phyloP scores from a whole-genome alignment of 208 protist genomes.

The Vickermania spadyakhi region DNA sequence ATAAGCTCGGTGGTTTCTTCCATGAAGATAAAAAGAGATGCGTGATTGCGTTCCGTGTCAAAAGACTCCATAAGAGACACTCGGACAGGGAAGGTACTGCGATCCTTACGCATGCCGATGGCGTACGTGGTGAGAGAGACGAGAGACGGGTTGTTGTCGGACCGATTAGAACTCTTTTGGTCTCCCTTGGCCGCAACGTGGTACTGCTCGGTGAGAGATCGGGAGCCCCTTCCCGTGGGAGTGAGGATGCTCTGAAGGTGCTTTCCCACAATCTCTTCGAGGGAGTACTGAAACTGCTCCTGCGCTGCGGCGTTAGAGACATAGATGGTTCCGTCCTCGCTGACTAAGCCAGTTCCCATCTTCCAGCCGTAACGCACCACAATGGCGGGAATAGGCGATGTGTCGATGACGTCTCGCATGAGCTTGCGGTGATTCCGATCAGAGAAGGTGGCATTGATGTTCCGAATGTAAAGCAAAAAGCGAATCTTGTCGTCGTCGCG shows the following conservation, averaged over 20 bases:
- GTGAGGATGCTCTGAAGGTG: conserved; percentile 24
- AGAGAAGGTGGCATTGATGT: conserved; percentile 3
- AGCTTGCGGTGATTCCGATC: conserved; percentile 4
- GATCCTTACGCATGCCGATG: not conserved
- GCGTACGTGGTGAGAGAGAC: not conserved
- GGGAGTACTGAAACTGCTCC: conserved; percentile 10
- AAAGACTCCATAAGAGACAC: conserved; percentile 4
- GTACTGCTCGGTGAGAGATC: not conserved
- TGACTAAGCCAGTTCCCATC: not conserved
- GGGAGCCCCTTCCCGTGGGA: not conserved
- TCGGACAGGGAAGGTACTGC: conserved; percentile 2
- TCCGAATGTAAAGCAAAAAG: conserved; percentile 6
- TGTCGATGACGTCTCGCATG: not conserved
- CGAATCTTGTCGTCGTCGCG: conserved; percentile 2
- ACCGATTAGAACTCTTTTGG: not conserved
- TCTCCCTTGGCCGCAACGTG: not conserved
- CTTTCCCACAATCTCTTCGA: conserved; percentile 15
- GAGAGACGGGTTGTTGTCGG: not conserved
- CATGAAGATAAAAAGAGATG: conserved; percentile 5
- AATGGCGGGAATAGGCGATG: not conserved
- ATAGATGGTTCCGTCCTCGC: conserved; percentile 4
- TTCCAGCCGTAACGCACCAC: not conserved
- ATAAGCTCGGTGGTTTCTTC: conserved; percentile 7
- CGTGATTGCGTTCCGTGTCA: not conserved
- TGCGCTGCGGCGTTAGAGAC: conserved; percentile 9